Percentiles rank a stretch among this genome's conserved stretches.
Evolutionary conservation across 2,329 filamentous ascomycete species (phyloP).

Genomic region (Ophiosphaerella herpotricha): DNA sequence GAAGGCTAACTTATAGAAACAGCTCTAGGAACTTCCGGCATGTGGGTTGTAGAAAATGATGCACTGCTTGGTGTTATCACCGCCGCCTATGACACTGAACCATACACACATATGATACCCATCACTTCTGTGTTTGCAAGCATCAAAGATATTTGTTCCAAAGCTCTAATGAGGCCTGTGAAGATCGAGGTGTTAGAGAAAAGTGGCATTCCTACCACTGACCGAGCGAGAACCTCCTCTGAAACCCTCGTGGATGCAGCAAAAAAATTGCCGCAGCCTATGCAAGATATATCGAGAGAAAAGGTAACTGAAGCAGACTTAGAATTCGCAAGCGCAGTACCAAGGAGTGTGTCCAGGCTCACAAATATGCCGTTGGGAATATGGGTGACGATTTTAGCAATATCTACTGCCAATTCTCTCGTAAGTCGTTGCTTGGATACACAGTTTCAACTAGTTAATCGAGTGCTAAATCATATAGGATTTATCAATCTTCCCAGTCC

Average conservation of each 20-base stretch:
- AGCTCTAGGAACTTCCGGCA: constrained; percentile 9
- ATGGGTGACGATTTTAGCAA: too few relatives aligned
- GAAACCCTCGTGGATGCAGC: too few relatives aligned
- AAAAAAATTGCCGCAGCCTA: too few relatives aligned
- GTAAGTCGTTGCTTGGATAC: background rate
- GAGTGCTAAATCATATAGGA: background rate
- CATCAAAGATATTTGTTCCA: background rate
- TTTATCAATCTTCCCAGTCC: background rate
- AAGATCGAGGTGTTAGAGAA: background rate
- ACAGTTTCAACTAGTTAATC: background rate
- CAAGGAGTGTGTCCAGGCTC: too few relatives aligned
- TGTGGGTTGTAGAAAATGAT: constrained; percentile 10
- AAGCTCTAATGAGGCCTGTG: background rate
- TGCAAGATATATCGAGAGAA: too few relatives aligned
- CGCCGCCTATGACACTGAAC: constrained; percentile 8
- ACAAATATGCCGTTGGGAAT: too few relatives aligned
- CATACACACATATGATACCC: constrained; percentile 14
- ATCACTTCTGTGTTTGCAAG: constrained; percentile 6
- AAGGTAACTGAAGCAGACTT: too few relatives aligned
- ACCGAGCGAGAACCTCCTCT: too few relatives aligned
- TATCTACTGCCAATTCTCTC: too few relatives aligned
- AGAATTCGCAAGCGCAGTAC: too few relatives aligned
- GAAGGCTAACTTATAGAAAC: background rate
- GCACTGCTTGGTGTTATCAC: constrained; percentile 10
- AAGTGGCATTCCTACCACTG: background rate